Evolutionary conservation across 1,284 basidiomycete genomes (phyloP), one percentile per base, ranked within the genome.

Genomic region (Ganoderma multipileum): DNA sequence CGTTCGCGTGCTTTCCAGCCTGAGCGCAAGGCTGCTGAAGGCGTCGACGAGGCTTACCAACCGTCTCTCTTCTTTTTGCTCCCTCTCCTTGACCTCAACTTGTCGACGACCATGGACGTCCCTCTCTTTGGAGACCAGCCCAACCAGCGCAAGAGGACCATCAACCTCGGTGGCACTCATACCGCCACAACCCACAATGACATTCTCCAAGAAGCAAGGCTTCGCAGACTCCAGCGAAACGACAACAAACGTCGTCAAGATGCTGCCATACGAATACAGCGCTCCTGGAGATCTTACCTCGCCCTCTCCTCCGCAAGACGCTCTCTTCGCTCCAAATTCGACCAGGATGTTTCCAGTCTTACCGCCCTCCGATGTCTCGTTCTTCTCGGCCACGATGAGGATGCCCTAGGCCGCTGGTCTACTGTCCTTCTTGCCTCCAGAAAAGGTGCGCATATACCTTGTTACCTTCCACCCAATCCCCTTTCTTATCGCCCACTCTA

Each of bases 91-190:
- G 33, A 8, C 33, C 33, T 8, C 3, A 33, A 33, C 50, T 12
- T 14, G 26, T 42, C 1, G 28, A 4, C 33, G 8, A 47, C 42
- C 41, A 72, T 72, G 71, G 69, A 72, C 59, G 55, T 79, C 38
- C 77, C 82, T 1, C 72, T 84, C 42, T 87, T 89, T 72, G 83
- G 81, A 14, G 83, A 86, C 69, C 85, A 85, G 30, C 73, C 79
- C 44, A 76, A 75, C 63, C 75, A 76, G 58, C 79, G 84, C 68
- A 84, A 87, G 65, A 86, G 90, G 38, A 84, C 87, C 71, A 95
- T 95, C 73, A 95, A 95, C 77, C 86, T 95, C 39, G 93, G 93
- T n/a, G 91, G 91, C 2, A 77, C 83, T 0, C 85, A 84, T 0
- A 79, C 86, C 18, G 83, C 84, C 11, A 76, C 87, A 20, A 83